A percentile compares a stretch with the other conserved stretches of the same genome.
These are phyloP conservation scores for Neurospora terricola DNA, from an alignment of 495 filamentous ascomycete species.

Conservation along the genomic window DNA sequence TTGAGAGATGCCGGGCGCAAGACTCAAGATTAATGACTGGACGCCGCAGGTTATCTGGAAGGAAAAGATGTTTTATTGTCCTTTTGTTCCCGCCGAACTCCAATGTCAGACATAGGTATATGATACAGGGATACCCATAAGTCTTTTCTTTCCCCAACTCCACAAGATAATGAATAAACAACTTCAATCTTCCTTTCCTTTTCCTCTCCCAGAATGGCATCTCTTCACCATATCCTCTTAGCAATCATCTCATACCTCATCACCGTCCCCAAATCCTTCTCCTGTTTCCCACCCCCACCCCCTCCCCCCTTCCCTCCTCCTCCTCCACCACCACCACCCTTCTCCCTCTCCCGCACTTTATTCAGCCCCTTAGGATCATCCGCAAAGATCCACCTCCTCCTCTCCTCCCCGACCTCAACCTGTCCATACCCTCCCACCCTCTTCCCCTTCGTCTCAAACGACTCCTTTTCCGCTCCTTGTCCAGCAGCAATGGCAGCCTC, in stretches of 20 bases:
- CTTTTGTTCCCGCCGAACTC: background rate
- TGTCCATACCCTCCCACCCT: slow-evolving; percentile 73
- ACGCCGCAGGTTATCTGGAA: background rate
- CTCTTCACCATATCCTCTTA: slow-evolving; percentile 74
- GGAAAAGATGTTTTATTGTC: background rate
- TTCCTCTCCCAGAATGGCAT: no score
- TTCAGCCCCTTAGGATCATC: slow-evolving; percentile 67
- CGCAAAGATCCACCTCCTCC: slow-evolving; percentile 75
- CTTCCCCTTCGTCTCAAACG: slow-evolving; percentile 56
- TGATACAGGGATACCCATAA: background rate
- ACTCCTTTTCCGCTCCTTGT: slow-evolving; percentile 37
- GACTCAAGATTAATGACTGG: background rate
- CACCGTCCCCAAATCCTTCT: slow-evolving; percentile 15
- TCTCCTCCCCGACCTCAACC: slow-evolving; percentile 81
- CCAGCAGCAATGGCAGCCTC: slow-evolving; percentile 43
- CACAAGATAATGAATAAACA: background rate
- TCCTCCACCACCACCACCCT: slow-evolving; percentile 50
- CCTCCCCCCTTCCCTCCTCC: slow-evolving; percentile 55
- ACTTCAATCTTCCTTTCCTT: background rate
- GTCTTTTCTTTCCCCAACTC: background rate
- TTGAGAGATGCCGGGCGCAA: background rate
- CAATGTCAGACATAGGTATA: background rate
- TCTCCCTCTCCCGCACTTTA: slow-evolving; percentile 60
- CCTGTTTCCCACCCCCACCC: slow-evolving; percentile 78
- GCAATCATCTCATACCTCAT: slow-evolving; percentile 57